phyloP scores from a whole-genome alignment of 805 yeast genomes.

The Wickerhamiella musiphila region DNA sequence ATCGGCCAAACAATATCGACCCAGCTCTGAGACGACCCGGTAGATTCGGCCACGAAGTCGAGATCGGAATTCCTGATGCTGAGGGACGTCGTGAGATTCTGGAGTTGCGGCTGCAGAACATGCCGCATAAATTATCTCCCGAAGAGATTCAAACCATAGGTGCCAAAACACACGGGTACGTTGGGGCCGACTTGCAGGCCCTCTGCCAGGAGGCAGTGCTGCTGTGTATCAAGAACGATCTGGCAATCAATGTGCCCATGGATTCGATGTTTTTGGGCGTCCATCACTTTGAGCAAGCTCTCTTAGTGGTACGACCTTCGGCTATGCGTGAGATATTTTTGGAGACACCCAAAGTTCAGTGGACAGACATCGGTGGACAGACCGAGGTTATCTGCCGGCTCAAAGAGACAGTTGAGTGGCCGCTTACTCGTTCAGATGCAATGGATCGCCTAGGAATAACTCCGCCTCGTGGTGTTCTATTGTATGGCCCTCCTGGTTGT shows the following conservation, averaged over 20 bases:
- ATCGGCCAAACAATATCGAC: slow-evolving; percentile 91
- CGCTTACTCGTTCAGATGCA: slow-evolving; percentile 64
- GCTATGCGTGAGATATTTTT: slow-evolving; percentile 93
- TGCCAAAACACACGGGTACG: slow-evolving; percentile 82
- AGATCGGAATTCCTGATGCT: slow-evolving; percentile 81
- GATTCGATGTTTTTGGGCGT: slow-evolving; percentile 30
- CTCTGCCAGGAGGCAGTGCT: slow-evolving; percentile 76
- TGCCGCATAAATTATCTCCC: slow-evolving; percentile 37
- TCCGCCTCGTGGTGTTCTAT: slow-evolving; percentile 82
- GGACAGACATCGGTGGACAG: slow-evolving; percentile 97
- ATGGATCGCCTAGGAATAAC: slow-evolving; percentile 62
- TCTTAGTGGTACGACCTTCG: slow-evolving; percentile 74
- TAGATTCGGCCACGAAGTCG: slow-evolving; percentile 76
- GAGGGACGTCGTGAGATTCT: slow-evolving; percentile 64
- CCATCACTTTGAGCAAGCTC: slow-evolving; percentile 50
- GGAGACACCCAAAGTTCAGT: slow-evolving; percentile 84
- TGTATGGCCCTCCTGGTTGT: slow-evolving; percentile 98
- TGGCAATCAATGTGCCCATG: slow-evolving; percentile 16
- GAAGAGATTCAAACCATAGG: slow-evolving; percentile 51
- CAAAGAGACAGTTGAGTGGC: slow-evolving; percentile 81
- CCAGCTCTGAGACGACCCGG: slow-evolving; percentile 90
- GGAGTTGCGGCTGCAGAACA: slow-evolving; percentile 36
- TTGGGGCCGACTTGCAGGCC: slow-evolving; percentile 89
- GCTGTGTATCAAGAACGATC: slow-evolving; percentile 54
- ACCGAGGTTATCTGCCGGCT: slow-evolving; percentile 62